Percentiles rank a stretch among this genome's conserved stretches.
These are phyloP conservation scores for Penicillium sp. DNA, from an alignment of 2,329 filamentous ascomycete species.

Conservation along the genomic window DNA sequence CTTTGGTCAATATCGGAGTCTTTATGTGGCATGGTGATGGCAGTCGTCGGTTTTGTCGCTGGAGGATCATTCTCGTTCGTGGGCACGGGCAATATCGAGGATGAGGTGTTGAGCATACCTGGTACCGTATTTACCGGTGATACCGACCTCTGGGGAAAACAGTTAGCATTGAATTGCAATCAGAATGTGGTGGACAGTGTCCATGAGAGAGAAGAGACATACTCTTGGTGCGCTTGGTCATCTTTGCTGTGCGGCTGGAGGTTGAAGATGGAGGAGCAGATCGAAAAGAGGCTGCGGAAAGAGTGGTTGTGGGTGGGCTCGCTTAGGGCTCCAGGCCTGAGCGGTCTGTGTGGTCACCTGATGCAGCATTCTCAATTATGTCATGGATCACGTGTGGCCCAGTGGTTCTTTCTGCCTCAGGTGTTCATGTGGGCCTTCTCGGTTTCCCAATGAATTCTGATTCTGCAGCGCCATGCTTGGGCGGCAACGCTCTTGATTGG, in stretches of 20 bases:
- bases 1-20: constrained; percentile 20
- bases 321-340: constrained; percentile 39
- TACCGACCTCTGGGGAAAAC: constrained; percentile 69
- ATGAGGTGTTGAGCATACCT: constrained; percentile 61
- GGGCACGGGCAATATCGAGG: constrained; percentile 12
- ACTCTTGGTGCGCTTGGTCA: constrained; percentile 94
- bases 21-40: constrained; percentile 9
- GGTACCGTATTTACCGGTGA: constrained; percentile 98
- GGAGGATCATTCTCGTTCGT: constrained; percentile 14
- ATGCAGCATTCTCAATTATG: too few relatives aligned
- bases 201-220: constrained; percentile 26
- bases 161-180: constrained; percentile 29
- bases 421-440: too few relatives aligned
- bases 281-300: constrained; percentile 34
- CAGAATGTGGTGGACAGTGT: neutral
- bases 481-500: too few relatives aligned
- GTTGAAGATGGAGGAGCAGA: constrained; percentile 40
- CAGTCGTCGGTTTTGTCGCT: constrained; percentile 17
- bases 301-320: constrained; percentile 40
- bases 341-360: constrained; percentile 31
- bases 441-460: too few relatives aligned
- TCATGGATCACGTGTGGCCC: too few relatives aligned
- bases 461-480: too few relatives aligned
- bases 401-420: too few relatives aligned
- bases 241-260: constrained; percentile 54